Percentiles rank a stretch among this genome's conserved stretches.
These are phyloP conservation scores for Xylaria palmicola DNA, from an alignment of 495 filamentous ascomycete species.

Conservation along the genomic window DNA sequence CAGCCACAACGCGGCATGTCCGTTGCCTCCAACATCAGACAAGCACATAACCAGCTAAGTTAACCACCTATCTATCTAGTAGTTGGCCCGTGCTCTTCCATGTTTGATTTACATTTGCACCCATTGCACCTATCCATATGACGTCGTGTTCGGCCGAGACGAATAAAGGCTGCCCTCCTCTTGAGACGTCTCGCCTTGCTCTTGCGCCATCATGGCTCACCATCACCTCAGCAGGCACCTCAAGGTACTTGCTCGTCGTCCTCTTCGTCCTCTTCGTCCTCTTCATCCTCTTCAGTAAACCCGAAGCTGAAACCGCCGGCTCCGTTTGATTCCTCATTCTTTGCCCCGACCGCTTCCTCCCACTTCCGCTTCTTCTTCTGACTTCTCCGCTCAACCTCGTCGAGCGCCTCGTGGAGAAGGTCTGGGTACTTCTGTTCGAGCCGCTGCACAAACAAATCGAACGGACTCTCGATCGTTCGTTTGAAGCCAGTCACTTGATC, in stretches of 20 bases:
- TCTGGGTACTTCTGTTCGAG: slow-evolving; percentile 64
- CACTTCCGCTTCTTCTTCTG: slow-evolving; percentile 77
- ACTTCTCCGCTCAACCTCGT: slow-evolving; percentile 61
- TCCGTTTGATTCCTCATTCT: slow-evolving; percentile 42
- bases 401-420: slow-evolving; percentile 61
- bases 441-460: slow-evolving; percentile 68
- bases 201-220: neutral
- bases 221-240: neutral
- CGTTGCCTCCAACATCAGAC: neutral
- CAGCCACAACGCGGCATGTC: slow-evolving; percentile 3
- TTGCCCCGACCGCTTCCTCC: slow-evolving; percentile 67
- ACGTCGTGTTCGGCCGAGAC: neutral
- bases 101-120: neutral
- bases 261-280: too few species aligned
- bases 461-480: slow-evolving; percentile 70
- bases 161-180: neutral
- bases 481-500: slow-evolving; percentile 87
- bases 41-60: too few species aligned
- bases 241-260: neutral
- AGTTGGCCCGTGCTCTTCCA: neutral
- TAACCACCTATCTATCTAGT: too few species aligned
- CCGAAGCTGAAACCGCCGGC: slow-evolving; percentile 76
- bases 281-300: slow-evolving; percentile 63
- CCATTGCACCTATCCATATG: neutral
- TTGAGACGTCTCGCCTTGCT: too few species aligned